Evolutionary conservation across 345 rosid species (phyloP), one percentile per base, ranked within the genome.

Genomic region (Euphorbia lathyris): DNA sequence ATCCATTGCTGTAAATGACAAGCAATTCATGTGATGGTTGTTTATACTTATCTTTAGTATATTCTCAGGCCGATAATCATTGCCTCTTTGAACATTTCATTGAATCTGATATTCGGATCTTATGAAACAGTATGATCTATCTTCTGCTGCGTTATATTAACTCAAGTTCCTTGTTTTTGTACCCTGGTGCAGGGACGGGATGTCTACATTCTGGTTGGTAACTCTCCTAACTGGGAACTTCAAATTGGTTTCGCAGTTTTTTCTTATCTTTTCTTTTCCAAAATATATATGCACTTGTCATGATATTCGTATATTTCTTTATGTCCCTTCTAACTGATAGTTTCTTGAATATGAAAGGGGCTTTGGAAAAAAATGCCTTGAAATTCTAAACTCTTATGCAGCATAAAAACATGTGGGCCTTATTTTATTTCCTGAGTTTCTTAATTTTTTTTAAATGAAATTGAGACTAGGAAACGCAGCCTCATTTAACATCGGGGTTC

Each of bases 151-250:
- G 25, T 74, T 55, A 70, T 59, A 57, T 79, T 48, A 63, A 30
- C 57, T 62, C 51, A 69, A 66, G 67, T 72, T 72, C 40, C 63
- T 26, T 36, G 65, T 61, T 9, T 67, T 29, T 27, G 10, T 65
- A 63, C 79, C 83, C 57, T 77, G 65, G 76, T 85, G 86, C 95
- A 94, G 98, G 98, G 98, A n/a, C 86, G 96, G 77, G 93, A 91
- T 66, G 95, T 94, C 62, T 94, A 90, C 85, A 91, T 94, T 82
- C 87, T 94, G 96, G 98, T 91, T 68, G 78, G 96, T 85, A 77
- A 58, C 48, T 72, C 74, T 77, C 73, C 70, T 76, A 76, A 69
- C 66, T 79, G 27, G 38, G 70, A 67, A 64, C 76, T 66, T 78
- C 48, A 7, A n/a, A 27, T 66, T 66, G 68, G 72, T 63, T 29